Evolutionary conservation across 768 basidiomycete genomes (phyloP).

Genomic region (Coprinopsis sp.): DNA sequence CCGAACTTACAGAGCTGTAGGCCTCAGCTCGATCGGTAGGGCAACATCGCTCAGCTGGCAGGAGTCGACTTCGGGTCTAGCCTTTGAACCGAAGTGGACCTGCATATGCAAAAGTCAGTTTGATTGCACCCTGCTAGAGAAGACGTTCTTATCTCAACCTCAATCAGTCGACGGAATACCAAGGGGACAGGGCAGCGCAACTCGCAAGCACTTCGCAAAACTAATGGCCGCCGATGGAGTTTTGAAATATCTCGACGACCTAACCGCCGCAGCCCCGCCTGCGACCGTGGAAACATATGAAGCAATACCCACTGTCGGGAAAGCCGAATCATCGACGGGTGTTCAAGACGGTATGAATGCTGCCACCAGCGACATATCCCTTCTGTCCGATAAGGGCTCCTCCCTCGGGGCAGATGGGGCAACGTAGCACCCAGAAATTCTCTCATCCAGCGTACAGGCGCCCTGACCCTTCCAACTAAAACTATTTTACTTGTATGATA

Average conservation of each 20-base stretch:
- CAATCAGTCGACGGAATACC: conserved; percentile 46
- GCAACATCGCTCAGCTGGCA: conserved; percentile 50
- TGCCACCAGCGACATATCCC: too few relatives aligned
- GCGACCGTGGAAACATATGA: too few relatives aligned
- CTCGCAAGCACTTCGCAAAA: conserved; percentile 46
- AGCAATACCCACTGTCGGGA: too few relatives aligned
- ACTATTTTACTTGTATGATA: too few relatives aligned
- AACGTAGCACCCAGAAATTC: too few relatives aligned
- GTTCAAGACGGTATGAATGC: too few relatives aligned
- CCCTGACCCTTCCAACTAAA: too few relatives aligned
- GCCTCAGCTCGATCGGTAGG: conserved; percentile 45
- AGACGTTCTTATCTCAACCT: conserved; percentile 10
- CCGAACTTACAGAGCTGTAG: conserved; percentile 26
- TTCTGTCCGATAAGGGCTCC: too few relatives aligned
- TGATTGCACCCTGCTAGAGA: conserved; percentile 6
- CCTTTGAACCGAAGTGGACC: conserved; percentile 49
- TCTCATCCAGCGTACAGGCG: too few relatives aligned
- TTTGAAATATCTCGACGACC: conserved; percentile 30
- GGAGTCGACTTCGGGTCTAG: conserved; percentile 40
- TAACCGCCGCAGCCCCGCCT: neutral
- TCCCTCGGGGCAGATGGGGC: too few relatives aligned
- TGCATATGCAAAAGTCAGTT: conserved; percentile 53
- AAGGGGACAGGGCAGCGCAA: conserved; percentile 45
- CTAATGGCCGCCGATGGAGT: conserved; percentile 44
- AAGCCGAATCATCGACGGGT: too few relatives aligned